Evolutionary conservation across 768 basidiomycete genomes (phyloP).

Genomic region (Lactarius psammicola): DNA sequence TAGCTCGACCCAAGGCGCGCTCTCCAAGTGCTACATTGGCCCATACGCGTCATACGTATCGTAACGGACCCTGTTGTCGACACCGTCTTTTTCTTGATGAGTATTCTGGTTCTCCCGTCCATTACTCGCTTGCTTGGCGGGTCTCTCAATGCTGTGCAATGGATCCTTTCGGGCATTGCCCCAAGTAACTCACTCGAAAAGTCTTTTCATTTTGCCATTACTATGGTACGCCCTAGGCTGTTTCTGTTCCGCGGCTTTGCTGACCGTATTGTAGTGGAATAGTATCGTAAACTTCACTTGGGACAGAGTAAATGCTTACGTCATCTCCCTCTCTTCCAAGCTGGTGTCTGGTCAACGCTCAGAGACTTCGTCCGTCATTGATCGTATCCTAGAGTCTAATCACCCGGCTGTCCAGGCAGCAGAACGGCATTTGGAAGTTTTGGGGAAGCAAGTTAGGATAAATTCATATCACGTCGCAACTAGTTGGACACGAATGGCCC

Average conservation of each 20-base stretch:
- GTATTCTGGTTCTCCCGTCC: slow-evolving; percentile 48
- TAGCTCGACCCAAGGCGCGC: slow-evolving; percentile 75
- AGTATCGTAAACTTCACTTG: slow-evolving; percentile 14
- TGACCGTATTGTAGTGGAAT: slow-evolving; percentile 10
- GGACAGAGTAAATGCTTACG: slow-evolving; percentile 12
- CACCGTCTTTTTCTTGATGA: slow-evolving; percentile 50
- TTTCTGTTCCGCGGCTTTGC: background rate
- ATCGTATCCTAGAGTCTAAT: slow-evolving; percentile 40
- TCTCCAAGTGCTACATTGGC: slow-evolving; percentile 70
- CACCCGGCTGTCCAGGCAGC: slow-evolving; percentile 38
- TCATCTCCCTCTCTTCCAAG: slow-evolving; percentile 11
- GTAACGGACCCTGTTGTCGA: slow-evolving; percentile 86
- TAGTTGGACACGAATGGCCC: slow-evolving; percentile 60
- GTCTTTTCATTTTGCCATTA: slow-evolving; percentile 5
- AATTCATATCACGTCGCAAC: slow-evolving; percentile 39
- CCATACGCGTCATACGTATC: slow-evolving; percentile 73
- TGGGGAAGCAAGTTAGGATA: slow-evolving; percentile 57
- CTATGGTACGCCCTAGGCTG: slow-evolving; percentile 15
- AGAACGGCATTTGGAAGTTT: slow-evolving; percentile 61
- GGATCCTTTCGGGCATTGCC: slow-evolving; percentile 12
- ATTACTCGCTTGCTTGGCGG: slow-evolving; percentile 17
- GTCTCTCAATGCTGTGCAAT: slow-evolving; percentile 6
- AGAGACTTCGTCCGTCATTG: slow-evolving; percentile 30
- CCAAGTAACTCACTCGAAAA: slow-evolving; percentile 14
- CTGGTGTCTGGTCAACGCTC: slow-evolving; percentile 9